A percentile compares a stretch with the other conserved stretches of the same genome.
phyloP scores from a whole-genome alignment of 495 filamentous ascomycete genomes.

The Penicillium alfredii region DNA sequence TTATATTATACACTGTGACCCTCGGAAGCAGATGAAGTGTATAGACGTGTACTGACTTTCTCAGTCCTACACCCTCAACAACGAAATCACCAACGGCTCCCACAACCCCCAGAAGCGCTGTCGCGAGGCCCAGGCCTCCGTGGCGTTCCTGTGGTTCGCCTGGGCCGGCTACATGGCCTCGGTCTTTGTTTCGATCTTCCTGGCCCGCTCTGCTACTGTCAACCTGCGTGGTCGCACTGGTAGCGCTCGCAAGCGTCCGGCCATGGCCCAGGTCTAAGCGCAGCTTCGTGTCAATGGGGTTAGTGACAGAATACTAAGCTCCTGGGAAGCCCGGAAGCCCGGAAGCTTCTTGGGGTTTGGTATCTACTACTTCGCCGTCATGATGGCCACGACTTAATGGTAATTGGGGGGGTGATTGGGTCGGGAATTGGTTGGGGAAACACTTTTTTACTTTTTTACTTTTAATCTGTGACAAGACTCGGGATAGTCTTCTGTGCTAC shows the following conservation, averaged over 20 bases:
- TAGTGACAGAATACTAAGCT: too few species aligned
- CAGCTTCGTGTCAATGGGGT: constrained; percentile 1
- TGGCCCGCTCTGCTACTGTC: constrained; percentile 28
- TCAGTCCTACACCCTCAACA: constrained; percentile 44
- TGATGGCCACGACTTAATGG: too few species aligned
- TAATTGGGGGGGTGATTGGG: too few species aligned
- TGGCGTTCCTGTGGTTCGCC: constrained; percentile 68
- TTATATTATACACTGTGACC: too few species aligned
- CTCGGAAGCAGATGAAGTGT: background rate
- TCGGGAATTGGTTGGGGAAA: too few species aligned
- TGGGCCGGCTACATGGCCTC: constrained; percentile 56
- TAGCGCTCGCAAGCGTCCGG: constrained; percentile 45
- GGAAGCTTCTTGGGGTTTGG: too few species aligned
- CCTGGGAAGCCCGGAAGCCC: too few species aligned
- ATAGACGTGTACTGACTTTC: background rate
- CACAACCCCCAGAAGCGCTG: constrained; percentile 51
- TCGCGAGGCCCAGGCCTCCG: constrained; percentile 61
- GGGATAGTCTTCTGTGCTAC: too few species aligned
- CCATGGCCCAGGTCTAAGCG: constrained; percentile 61
- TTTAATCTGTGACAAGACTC: too few species aligned
- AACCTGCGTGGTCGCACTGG: constrained; percentile 38
- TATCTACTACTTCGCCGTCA: too few species aligned
- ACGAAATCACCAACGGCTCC: constrained; percentile 57
- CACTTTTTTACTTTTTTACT: too few species aligned
- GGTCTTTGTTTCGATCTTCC: constrained; percentile 45